Base-by-base conservation (phyloP, 192 early-diverging fungal species). In the Helicostylum pulchrum region DNA sequence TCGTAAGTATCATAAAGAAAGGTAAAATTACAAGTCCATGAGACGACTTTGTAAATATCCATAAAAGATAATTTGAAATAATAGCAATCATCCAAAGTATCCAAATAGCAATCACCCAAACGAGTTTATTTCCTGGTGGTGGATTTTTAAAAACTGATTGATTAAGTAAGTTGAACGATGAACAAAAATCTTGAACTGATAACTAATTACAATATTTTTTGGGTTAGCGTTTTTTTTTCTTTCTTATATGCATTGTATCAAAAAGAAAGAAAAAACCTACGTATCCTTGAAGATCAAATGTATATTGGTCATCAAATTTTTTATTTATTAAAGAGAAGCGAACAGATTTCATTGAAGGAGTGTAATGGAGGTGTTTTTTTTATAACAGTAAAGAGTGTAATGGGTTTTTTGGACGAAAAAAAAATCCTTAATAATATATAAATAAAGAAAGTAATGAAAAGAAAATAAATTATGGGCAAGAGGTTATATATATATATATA, bases 291-390 rank as follows among this genome's bases (percentile, higher is more conserved):
- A 72, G 64, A 65, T 72, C 70, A 65, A 72, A 72, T 9, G 70
- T 72, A 34, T 72, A 72, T 61, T 72, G 70, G 54, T 66, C 59
- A 55, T 72, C 70, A 49, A 72, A 72, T 45, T 52, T 65, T 34
- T 65, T 72, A 56, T 60, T 59, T 19, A 72, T 26, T 17, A 66
- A 39, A 46, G 42, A 30, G 31, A 71, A 50, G 15, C 30, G 43
- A 53, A 65, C 43, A 20, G 69, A 50, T 30, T 65, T 65, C 62
- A 71, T 65, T 55, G 36, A 39, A 39, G 32, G 54, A 56, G 17
- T 39, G 54, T 39, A 34, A 56, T 56, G 54, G 54, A 32, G 31
- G n/a, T 19, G n/a, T n/a, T n/a, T n/a, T n/a, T n/a, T n/a, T n/a
- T 39, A 39, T 39, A 39, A 39, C 26, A 26, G 26, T 26, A 26